Evolutionary conservation across 805 yeast genomes (phyloP).

Genomic region (Spathaspora arborariae): DNA sequence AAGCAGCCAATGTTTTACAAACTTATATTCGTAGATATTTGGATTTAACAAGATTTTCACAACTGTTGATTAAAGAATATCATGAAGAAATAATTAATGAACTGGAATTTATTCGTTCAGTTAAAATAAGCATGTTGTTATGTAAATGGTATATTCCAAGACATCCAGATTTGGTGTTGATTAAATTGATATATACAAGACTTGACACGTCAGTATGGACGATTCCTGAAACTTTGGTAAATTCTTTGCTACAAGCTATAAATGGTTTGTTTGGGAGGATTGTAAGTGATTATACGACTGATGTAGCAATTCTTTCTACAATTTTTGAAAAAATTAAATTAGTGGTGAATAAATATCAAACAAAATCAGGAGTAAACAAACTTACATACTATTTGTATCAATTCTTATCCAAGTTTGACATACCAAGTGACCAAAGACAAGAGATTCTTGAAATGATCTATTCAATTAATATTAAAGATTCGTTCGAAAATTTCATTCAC

Average conservation of each 20-base stretch:
- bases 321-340: background rate
- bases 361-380: background rate
- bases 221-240: background rate
- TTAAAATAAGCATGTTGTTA: background rate
- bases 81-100: background rate
- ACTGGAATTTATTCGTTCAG: slow-evolving; percentile 8
- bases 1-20: slow-evolving; percentile 52
- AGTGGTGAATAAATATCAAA: background rate
- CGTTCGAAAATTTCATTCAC: slow-evolving; percentile 9
- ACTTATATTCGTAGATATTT: slow-evolving; percentile 39
- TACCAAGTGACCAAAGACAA: background rate
- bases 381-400: background rate
- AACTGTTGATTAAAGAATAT: slow-evolving; percentile 15
- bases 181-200: background rate
- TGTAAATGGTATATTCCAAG: background rate
- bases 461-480: slow-evolving; percentile 1
- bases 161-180: background rate
- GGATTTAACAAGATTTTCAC: slow-evolving; percentile 24
- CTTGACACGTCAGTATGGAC: background rate
- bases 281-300: background rate
- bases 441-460: background rate
- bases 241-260: background rate
- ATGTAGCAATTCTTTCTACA: background rate
- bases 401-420: background rate
- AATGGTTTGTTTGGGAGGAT: background rate